Base-by-base conservation (phyloP, 148 eudicot genomes). In the Camellia lanceoleosa region DNA sequence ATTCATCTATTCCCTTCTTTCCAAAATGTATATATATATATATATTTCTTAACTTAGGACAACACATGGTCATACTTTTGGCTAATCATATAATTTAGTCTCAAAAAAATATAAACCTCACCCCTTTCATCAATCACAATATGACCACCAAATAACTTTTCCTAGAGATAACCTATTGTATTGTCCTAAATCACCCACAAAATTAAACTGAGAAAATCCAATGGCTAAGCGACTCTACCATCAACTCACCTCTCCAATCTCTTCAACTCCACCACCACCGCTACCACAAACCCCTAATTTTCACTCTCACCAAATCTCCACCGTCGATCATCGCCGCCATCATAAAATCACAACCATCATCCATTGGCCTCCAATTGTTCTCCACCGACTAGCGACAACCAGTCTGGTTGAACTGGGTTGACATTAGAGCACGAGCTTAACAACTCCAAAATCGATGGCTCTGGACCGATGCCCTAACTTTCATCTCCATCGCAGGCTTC, bases 381-480 rank as follows among this genome's bases (percentile, higher is more conserved):
- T 88, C 93, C 71, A 83, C 90, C 64, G 49, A 82, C 61, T 89
- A 91, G 16, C 82, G 82, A 46, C 74, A 80, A 71, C 83, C 87
- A 6, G 19, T 69, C 46, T 85, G 83, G 3, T 42, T 90, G 15
- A 69, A 79, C 42, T 82, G 83, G 55, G 62, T 85, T 47, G 92
- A 89, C 88, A 92, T 95, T 80, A 93, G 86, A 42, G 97, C 96
- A n/a, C 89, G 91, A 3, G 97, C 99, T 5, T 89, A 94, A 0
- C 97, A 93, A 56, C 83, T 93, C 75, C 99, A 95, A 68, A 87
- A 78, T 61, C 94, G 97, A 3, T 91, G 97, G 3, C 89, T 95
- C 59, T 95, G 99, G 99, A 87, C 94, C 47, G 92, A 93, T 85
- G 94, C 92, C 30, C 77, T 89, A 1, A 88, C 97, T 30, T 93